Evolutionary conservation across 1,139 yeast genomes (phyloP).

Genomic region (Geotrichum cucujoidarum): DNA sequence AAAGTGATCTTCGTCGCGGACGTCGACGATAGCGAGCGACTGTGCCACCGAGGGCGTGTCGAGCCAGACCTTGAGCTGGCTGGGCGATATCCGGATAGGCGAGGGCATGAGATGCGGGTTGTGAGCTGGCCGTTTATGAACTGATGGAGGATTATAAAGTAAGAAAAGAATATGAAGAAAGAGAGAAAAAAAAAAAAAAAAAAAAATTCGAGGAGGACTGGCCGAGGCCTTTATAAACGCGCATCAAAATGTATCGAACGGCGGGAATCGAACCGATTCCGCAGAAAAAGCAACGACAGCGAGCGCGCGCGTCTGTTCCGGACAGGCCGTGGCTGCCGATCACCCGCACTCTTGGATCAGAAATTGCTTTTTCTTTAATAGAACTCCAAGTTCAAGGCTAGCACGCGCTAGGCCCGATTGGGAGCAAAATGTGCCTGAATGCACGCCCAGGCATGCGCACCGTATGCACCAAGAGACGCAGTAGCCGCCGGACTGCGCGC

Average conservation of each 20-base stretch:
- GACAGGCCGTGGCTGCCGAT: too few relatives aligned
- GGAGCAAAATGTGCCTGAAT: too few relatives aligned
- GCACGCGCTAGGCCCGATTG: too few relatives aligned
- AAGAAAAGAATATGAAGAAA: conserved; percentile 1
- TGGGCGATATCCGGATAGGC: conserved; percentile 20
- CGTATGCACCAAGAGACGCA: too few relatives aligned
- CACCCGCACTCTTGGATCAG: too few relatives aligned
- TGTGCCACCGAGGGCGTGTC: conserved; percentile 23
- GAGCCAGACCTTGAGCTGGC: conserved; percentile 30
- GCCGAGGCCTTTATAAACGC: too few relatives aligned
- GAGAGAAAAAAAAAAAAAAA: not conserved
- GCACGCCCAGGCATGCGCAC: too few relatives aligned
- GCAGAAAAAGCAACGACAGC: too few relatives aligned
- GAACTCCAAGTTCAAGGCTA: not conserved
- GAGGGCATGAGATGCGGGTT: conserved; percentile 1
- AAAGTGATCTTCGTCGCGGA: conserved; percentile 71
- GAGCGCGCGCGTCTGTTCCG: too few relatives aligned
- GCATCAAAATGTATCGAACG: too few relatives aligned
- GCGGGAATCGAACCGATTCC: too few relatives aligned
- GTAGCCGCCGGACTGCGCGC: too few relatives aligned
- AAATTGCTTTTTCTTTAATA: not conserved
- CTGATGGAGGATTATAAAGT: not conserved
- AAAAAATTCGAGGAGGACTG: not conserved
- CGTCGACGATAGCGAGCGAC: conserved; percentile 65
- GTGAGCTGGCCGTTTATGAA: not conserved